phyloP scores from a whole-genome alignment of 2,329 filamentous ascomycete genomes.

The Cyphellophora europaea region DNA sequence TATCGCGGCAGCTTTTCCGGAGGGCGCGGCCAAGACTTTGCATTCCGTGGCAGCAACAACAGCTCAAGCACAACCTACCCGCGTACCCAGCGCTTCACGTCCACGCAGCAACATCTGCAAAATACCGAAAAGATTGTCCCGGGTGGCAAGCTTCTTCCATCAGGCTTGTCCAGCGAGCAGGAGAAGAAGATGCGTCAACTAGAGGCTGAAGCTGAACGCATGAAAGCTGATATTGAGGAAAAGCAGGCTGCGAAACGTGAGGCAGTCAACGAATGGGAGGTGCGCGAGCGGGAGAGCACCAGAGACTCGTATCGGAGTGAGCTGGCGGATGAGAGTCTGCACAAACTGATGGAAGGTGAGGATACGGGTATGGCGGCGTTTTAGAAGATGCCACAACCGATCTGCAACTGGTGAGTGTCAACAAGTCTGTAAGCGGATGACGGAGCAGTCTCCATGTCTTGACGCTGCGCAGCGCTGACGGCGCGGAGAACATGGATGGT shows the following conservation, averaged over 20 bases:
- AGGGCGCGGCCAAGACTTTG: too few species aligned
- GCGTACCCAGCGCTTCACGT: slow-evolving; percentile 28
- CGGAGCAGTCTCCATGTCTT: too few species aligned
- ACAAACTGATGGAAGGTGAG: slow-evolving; percentile 32
- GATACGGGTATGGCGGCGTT: slow-evolving; percentile 33
- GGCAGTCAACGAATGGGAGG: slow-evolving; percentile 38
- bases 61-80: slow-evolving; percentile 26
- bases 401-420: too few species aligned
- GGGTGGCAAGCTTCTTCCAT: slow-evolving; percentile 32
- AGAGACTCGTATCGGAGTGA: slow-evolving; percentile 38
- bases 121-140: slow-evolving; percentile 26
- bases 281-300: slow-evolving; percentile 35
- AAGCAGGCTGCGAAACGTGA: slow-evolving; percentile 33
- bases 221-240: slow-evolving; percentile 34
- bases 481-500: too few species aligned
- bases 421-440: too few species aligned
- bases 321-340: slow-evolving; percentile 37
- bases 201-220: slow-evolving; percentile 34
- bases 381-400: too few species aligned
- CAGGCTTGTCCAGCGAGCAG: slow-evolving; percentile 26
- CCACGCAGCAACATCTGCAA: slow-evolving; percentile 23
- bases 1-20: slow-evolving; percentile 5
- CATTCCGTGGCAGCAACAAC: slow-evolving; percentile 27
- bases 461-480: too few species aligned
- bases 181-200: slow-evolving; percentile 37